Percentiles rank a stretch among this genome's conserved stretches.
phyloP scores from a whole-genome alignment of 75 land plant genomes.

The Selaginella tamariscina region DNA sequence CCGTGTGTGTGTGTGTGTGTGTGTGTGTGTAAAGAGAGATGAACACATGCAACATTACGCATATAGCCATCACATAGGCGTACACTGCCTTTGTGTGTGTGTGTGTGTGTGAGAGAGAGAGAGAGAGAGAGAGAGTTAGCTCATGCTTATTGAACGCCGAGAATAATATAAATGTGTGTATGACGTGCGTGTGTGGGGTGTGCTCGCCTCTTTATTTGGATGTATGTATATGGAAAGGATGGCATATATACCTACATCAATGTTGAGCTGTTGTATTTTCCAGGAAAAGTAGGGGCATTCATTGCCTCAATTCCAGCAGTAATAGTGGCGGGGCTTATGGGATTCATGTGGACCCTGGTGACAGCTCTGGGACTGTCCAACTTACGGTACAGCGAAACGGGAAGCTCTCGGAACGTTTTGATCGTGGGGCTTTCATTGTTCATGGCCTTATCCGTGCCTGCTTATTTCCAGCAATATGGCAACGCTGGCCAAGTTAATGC shows the following conservation, averaged over 20 bases:
- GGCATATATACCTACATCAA: no score
- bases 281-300: constrained; percentile 78
- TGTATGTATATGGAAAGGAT: no score
- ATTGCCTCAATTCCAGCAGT: constrained; percentile 79
- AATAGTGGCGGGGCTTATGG: constrained; percentile 56
- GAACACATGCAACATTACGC: no score
- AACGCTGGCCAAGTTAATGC: constrained; percentile 7
- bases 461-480: constrained; percentile 79
- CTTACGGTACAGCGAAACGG: constrained; percentile 52
- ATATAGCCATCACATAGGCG: no score
- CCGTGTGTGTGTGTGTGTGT: no score
- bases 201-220: no score
- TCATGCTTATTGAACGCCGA: neutral
- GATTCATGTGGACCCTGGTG: constrained; percentile 58
- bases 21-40: no score
- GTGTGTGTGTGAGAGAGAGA: no score
- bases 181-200: no score
- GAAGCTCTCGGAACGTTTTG: constrained; percentile 58
- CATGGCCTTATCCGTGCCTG: constrained; percentile 60
- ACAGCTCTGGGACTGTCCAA: constrained; percentile 70
- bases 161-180: neutral
- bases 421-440: constrained; percentile 82
- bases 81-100: no score
- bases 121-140: no score
- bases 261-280: neutral